A percentile compares a stretch with the other conserved stretches of the same genome.
Evolutionary conservation across 2,329 filamentous ascomycete species (phyloP).

Genomic region (Colletotrichum graminicola): DNA sequence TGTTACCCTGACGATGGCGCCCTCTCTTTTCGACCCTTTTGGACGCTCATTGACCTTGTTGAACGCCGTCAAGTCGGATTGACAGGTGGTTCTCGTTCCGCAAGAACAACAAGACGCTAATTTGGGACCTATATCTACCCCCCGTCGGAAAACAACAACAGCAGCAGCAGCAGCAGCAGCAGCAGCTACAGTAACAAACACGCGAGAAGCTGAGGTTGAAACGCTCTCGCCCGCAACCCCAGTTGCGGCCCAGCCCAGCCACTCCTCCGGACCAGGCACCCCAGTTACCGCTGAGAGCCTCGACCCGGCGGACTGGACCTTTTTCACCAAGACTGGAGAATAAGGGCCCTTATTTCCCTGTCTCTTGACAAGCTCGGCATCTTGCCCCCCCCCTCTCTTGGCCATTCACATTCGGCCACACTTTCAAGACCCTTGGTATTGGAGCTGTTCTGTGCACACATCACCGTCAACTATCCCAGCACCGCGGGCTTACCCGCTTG

Average conservation of each 20-base stretch:
- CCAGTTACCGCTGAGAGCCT: constrained; percentile 4
- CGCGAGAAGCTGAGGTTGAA: constrained; percentile 34
- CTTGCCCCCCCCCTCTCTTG: background rate
- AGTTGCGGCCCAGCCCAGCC: constrained; percentile 22
- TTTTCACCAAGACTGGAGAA: constrained; percentile 24
- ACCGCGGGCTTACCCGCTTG: constrained; percentile 13
- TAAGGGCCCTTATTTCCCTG: constrained; percentile 21
- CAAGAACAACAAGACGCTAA: background rate
- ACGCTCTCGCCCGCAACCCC: constrained; percentile 32
- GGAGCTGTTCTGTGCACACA: constrained; percentile 18
- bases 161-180: background rate
- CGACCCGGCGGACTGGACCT: constrained; percentile 20
- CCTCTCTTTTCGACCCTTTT: constrained; percentile 3
- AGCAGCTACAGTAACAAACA: background rate
- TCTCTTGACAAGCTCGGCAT: constrained; percentile 9
- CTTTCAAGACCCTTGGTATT: constrained; percentile 14
- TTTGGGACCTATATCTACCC: background rate
- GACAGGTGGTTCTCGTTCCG: background rate
- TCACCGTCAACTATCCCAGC: constrained; percentile 11
- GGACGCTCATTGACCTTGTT: constrained; percentile 4
- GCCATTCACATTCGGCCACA: background rate
- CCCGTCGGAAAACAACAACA: background rate
- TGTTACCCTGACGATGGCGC: background rate
- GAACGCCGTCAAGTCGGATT: constrained; percentile 5
- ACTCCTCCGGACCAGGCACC: constrained; percentile 7